Conservation (phyloP, 2,329 filamentous ascomycete species). For the Ilyonectria sp. region DNA sequence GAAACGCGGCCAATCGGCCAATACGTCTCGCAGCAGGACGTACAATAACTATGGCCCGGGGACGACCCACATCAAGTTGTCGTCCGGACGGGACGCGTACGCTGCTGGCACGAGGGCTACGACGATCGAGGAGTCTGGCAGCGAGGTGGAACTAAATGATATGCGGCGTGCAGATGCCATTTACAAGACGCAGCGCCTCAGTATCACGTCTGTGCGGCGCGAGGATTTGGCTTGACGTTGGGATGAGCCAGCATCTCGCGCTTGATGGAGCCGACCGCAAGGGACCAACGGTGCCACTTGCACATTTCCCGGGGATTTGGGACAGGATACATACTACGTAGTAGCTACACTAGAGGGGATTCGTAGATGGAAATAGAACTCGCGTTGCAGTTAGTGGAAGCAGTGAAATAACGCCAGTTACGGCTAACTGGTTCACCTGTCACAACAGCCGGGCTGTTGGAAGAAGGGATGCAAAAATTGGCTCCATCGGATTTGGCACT, state of each 20-base stretch:
- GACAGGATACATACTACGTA: too few relatives aligned
- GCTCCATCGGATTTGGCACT: background rate
- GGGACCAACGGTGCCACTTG: background rate
- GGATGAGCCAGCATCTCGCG: too few relatives aligned
- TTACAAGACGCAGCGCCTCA: constrained; percentile 43
- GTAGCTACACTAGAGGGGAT: background rate
- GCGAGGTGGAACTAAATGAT: constrained; percentile 43
- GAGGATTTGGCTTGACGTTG: constrained; percentile 19
- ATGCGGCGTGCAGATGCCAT: constrained; percentile 33
- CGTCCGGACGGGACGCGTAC: constrained; percentile 36
- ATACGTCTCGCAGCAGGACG: constrained; percentile 36
- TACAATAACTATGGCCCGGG: constrained; percentile 9
- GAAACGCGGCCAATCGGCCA: constrained; percentile 32
- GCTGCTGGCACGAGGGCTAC: background rate
- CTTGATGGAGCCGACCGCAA: too few relatives aligned
- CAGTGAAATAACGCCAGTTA: background rate
- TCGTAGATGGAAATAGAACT: constrained; percentile 1
- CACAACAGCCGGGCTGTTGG: background rate
- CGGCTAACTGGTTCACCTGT: too few relatives aligned
- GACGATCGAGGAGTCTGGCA: constrained; percentile 40
- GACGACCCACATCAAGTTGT: constrained; percentile 40
- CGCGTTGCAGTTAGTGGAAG: background rate
- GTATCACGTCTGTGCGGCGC: constrained; percentile 38
- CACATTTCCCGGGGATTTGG: too few relatives aligned
- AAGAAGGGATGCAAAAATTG: background rate